Evolutionary conservation across 1,139 yeast species (phyloP).

Genomic region (Candida tetrigidarum): DNA sequence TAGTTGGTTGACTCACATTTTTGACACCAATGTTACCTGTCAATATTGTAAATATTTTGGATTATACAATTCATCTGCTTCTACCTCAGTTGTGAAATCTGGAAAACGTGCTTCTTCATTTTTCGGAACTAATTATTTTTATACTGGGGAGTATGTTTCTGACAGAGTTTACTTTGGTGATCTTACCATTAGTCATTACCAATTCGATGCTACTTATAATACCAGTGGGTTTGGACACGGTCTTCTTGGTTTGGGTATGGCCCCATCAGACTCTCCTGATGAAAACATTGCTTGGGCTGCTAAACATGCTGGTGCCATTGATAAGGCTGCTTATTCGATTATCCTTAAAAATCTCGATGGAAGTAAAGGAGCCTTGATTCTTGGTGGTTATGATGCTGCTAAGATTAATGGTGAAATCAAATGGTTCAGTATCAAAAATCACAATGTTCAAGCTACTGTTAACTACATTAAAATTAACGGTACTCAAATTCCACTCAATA

Average conservation of each 20-base stretch:
- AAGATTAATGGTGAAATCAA: constrained; percentile 7
- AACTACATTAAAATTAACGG: constrained; percentile 6
- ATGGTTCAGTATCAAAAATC: constrained; percentile 9
- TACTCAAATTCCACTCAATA: constrained; percentile 2
- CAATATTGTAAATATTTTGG: neutral
- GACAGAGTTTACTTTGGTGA: constrained; percentile 1
- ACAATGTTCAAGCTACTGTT: constrained; percentile 6
- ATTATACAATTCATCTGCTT: neutral
- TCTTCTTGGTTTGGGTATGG: constrained; percentile 7
- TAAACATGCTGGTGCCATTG: constrained; percentile 4
- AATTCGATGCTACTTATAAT: constrained; percentile 2
- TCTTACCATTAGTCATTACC: neutral
- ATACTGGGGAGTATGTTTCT: neutral
- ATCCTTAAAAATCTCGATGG: neutral
- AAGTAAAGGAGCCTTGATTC: constrained; percentile 1
- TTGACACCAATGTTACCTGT: neutral
- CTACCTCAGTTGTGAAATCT: constrained; percentile 1
- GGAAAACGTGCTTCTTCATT: neutral
- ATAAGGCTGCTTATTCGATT: constrained; percentile 7
- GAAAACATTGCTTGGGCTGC: constrained; percentile 3
- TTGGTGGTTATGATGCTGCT: constrained; percentile 13
- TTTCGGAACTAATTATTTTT: neutral
- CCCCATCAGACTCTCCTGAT: neutral
- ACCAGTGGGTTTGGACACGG: neutral
- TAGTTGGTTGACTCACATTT: neutral